Base-by-base conservation (phyloP, 306 rosid species). In the Prunus davidiana region DNA sequence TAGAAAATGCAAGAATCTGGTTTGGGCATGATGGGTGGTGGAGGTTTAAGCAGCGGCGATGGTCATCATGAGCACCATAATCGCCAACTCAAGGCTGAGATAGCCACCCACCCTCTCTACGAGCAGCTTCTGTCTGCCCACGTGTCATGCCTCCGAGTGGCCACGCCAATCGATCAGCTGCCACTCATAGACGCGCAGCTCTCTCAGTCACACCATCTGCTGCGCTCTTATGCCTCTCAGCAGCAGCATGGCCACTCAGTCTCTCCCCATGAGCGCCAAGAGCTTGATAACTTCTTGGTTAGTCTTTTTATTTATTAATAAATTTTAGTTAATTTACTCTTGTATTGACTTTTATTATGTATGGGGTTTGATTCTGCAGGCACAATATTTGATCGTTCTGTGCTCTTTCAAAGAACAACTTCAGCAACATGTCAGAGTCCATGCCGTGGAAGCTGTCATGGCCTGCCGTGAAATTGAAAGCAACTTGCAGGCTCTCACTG, bases 381-480 rank as follows among this genome's bases (percentile, higher is more conserved):
- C 88, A 45, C 98, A 96, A 64, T 96, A 96, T 71, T 82, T 92
- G 91, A 78, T 91, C 71, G 89, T 96, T 25, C 64, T 96, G 81
- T 92, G 96, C 74, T 83, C 81, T 51, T 96, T 92, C 85, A 96
- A 96, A 83, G 99, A 96, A 43, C 99, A 96, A 76, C 99, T 96
- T 81, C 99, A 92, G 58, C 96, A 96, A 50, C 99, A 96, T 89
- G 97, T 96, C 60, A 86, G 95, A 82, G 95, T 92, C 75, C 99
- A 96, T 77, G 99, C 99, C 50, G 98, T 96, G 22, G 99, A 96
- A 82, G 99, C 99, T 51, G 99, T 96, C 82, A 86, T 96, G 96
- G 98, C 93, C 20, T 96, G 99, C 96, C 99, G 99, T 75, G 99
- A 96, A 74, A 96, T 96, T 28, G 99, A 96, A 84, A 96, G 87